A percentile compares a stretch with the other conserved stretches of the same genome.
These are phyloP conservation scores for Metschnikowia hibisci DNA, from an alignment of 805 yeast genomes.

Conservation along the genomic window DNA sequence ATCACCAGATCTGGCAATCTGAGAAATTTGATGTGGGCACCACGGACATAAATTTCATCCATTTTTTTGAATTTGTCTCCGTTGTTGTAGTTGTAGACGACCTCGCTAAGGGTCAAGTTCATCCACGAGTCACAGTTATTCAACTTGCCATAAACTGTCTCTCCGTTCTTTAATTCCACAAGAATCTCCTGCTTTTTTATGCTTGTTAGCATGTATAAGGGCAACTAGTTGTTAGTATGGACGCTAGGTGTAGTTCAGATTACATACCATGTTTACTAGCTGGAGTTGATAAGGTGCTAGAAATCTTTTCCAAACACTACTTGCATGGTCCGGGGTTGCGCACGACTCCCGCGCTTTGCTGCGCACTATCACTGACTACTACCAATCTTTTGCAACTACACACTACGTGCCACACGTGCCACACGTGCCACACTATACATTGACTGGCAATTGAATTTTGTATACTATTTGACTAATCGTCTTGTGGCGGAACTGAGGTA, in stretches of 20 bases:
- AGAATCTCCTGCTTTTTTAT: conserved; percentile 84
- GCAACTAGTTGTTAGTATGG: conserved; percentile 52
- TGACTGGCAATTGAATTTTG: not conserved
- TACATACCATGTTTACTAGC: conserved; percentile 16
- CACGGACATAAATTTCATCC: conserved; percentile 77
- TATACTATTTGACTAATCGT: conserved; percentile 7
- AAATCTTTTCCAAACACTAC: conserved; percentile 2
- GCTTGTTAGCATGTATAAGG: conserved; percentile 83
- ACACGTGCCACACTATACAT: no score
- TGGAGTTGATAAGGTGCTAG: not conserved
- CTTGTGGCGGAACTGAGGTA: conserved; percentile 41
- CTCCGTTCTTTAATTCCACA: conserved; percentile 90
- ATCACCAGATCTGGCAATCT: conserved; percentile 73
- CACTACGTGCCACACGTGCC: no score
- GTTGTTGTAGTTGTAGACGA: conserved; percentile 57
- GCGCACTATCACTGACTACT: not conserved
- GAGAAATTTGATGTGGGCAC: conserved; percentile 75
- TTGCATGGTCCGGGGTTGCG: conserved; percentile 4
- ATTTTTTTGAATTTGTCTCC: conserved; percentile 62
- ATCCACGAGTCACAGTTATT: conserved; percentile 91
- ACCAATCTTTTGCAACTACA: no score
- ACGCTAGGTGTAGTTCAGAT: no score
- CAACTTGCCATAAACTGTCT: conserved; percentile 77
- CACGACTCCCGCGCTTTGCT: conserved; percentile 6
- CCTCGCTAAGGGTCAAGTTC: conserved; percentile 84